Conservation (phyloP, 768 basidiomycete species). For the Auricularia sp. region DNA sequence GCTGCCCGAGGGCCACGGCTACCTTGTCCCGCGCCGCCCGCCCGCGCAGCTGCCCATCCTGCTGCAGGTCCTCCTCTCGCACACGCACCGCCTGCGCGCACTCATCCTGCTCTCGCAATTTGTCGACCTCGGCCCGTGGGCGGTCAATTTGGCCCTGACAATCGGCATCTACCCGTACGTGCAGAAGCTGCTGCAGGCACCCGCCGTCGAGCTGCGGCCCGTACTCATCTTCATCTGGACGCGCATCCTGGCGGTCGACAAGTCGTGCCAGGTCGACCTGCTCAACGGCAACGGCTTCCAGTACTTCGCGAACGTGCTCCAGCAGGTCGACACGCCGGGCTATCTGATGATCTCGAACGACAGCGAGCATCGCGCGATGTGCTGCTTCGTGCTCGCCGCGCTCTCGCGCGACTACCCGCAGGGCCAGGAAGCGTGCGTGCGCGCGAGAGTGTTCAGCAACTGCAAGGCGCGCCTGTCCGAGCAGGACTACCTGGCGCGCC, state of each 20-base stretch:
- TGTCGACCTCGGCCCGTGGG: constrained; percentile 97
- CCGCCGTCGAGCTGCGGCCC: constrained; percentile 89
- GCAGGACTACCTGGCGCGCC: constrained; percentile 83
- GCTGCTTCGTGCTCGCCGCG: constrained; percentile 87
- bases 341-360: constrained; percentile 70
- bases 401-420: constrained; percentile 81
- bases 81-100: constrained; percentile 89
- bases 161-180: constrained; percentile 99
- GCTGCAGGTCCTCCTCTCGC: constrained; percentile 91
- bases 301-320: constrained; percentile 75
- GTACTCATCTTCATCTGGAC: constrained; percentile 99
- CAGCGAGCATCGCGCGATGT: constrained; percentile 96
- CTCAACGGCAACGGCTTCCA: constrained; percentile 70
- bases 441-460: constrained; percentile 73
- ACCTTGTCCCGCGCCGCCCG: constrained; percentile 77
- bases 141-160: constrained; percentile 87
- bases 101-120: constrained; percentile 94
- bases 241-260: constrained; percentile 92
- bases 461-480: constrained; percentile 81
- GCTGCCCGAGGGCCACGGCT: constrained; percentile 18
- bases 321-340: constrained; percentile 49
- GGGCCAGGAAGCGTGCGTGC: constrained; percentile 79
- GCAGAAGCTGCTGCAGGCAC: constrained; percentile 88
- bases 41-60: constrained; percentile 97
- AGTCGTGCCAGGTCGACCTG: constrained; percentile 81